Evolutionary conservation across 2,329 filamentous ascomycete genomes (phyloP).

Genomic region (Paraconiothyrium brasiliense): DNA sequence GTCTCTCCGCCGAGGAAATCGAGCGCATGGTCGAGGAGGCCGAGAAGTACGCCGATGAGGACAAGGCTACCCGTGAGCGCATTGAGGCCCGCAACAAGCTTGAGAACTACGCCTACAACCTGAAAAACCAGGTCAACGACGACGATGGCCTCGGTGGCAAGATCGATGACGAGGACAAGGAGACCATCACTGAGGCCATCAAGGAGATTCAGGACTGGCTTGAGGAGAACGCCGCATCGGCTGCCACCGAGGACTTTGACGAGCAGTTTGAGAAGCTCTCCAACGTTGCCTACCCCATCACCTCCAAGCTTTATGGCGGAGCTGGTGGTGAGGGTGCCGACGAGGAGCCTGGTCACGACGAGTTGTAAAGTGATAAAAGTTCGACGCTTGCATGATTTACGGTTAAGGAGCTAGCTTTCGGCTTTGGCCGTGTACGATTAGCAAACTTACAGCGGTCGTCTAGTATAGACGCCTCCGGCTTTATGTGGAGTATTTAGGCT

Average conservation of each 20-base stretch:
- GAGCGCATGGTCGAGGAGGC: slow-evolving; percentile 99
- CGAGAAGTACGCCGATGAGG: slow-evolving; percentile 98
- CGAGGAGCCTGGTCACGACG: slow-evolving; percentile 63
- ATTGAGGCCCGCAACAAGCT: slow-evolving; percentile 96
- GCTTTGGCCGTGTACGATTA: slow-evolving; percentile 42
- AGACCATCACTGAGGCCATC: slow-evolving; percentile 91
- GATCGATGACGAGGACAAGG: slow-evolving; percentile 99
- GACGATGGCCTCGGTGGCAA: slow-evolving; percentile 97
- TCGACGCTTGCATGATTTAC: slow-evolving; percentile 23
- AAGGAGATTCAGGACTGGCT: slow-evolving; percentile 98
- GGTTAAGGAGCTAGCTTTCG: slow-evolving; percentile 28
- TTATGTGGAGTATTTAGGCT: slow-evolving; percentile 28
- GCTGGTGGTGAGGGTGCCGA: slow-evolving; percentile 69
- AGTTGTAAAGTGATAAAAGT: slow-evolving; percentile 54
- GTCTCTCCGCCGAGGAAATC: slow-evolving; percentile 94
- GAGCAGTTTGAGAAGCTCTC: slow-evolving; percentile 99
- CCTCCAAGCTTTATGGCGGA: slow-evolving; percentile 89
- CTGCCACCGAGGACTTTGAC: slow-evolving; percentile 92
- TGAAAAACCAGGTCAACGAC: slow-evolving; percentile 99
- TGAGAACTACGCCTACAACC: slow-evolving; percentile 98
- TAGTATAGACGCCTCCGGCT: slow-evolving; percentile 33
- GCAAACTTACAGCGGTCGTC: slow-evolving; percentile 26
- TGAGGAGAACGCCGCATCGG: slow-evolving; percentile 88
- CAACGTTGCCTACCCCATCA: slow-evolving; percentile 97
- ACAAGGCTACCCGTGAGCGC: slow-evolving; percentile 96